phyloP scores from a whole-genome alignment of 1,139 yeast genomes.

The Blastobotrys serpentis region DNA sequence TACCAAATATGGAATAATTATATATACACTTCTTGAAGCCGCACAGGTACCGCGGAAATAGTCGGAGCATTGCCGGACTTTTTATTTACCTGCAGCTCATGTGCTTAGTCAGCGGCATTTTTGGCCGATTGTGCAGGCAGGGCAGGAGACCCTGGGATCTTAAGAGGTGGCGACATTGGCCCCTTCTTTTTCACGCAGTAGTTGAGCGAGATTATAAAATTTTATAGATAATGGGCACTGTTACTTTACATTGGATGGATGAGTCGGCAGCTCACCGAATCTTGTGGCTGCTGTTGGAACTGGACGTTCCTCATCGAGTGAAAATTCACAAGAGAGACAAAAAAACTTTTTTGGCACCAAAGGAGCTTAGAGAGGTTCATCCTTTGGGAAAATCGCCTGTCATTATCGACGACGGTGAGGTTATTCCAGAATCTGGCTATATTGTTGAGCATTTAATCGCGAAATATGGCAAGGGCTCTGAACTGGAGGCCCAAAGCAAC shows the following conservation, averaged over 20 bases:
- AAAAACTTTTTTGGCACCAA: slow-evolving; percentile 41
- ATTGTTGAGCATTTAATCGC: slow-evolving; percentile 57
- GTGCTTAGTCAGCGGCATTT: too few relatives aligned
- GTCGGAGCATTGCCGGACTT: too few relatives aligned
- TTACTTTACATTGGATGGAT: slow-evolving; percentile 44
- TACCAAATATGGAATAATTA: too few relatives aligned
- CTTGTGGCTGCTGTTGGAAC: slow-evolving; percentile 53
- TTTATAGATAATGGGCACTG: slow-evolving; percentile 1
- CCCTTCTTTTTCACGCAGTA: too few relatives aligned
- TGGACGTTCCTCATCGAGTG: slow-evolving; percentile 53
- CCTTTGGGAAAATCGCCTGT: slow-evolving; percentile 58
- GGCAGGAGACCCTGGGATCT: too few relatives aligned
- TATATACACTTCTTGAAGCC: too few relatives aligned
- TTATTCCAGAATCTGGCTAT: slow-evolving; percentile 40
- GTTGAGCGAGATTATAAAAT: too few relatives aligned
- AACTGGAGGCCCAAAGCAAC: slow-evolving; percentile 31
- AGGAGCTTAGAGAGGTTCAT: slow-evolving; percentile 49
- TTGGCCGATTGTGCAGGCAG: too few relatives aligned
- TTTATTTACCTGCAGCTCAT: too few relatives aligned
- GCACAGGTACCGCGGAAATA: too few relatives aligned
- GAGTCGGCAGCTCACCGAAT: slow-evolving; percentile 54
- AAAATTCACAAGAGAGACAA: slow-evolving; percentile 45
- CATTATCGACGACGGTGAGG: slow-evolving; percentile 49
- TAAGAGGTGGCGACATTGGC: too few relatives aligned
- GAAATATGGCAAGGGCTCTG: slow-evolving; percentile 48